Conservation (phyloP, 176 grass and related monocot species). For the Phoenix roebelenii region DNA sequence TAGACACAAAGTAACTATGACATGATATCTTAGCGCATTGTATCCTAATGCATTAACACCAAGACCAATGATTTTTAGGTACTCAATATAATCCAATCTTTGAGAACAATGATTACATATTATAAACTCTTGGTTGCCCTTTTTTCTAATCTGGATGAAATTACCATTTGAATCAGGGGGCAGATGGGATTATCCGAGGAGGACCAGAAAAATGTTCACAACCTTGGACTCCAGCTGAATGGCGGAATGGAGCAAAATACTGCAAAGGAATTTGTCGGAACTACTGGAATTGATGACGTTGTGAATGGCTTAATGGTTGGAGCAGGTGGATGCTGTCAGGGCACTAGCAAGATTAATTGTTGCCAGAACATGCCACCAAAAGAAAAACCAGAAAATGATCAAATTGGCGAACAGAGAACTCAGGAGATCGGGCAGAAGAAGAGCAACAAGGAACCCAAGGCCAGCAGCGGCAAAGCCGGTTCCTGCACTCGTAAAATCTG, state of each 20-base stretch:
- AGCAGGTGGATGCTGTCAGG: conserved; percentile 61
- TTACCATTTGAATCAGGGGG: conserved; percentile 34
- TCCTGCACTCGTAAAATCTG: conserved; percentile 33
- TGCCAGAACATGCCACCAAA: conserved; percentile 46
- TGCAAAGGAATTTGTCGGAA: conserved; percentile 29
- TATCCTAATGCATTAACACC: too few relatives aligned
- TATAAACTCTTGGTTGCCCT: too few relatives aligned
- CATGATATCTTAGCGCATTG: too few relatives aligned
- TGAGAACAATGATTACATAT: too few relatives aligned
- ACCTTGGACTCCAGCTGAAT: conserved; percentile 35
- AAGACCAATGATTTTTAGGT: too few relatives aligned
- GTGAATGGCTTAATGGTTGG: conserved; percentile 13
- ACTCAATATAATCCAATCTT: too few relatives aligned
- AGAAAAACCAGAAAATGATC: conserved; percentile 34
- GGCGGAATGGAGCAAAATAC: conserved; percentile 22
- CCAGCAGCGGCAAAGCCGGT: conserved; percentile 23
- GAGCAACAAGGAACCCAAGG: conserved; percentile 18
- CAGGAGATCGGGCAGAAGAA: conserved; percentile 26
- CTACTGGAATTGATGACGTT: conserved; percentile 12
- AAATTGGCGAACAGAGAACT: conserved; percentile 29
- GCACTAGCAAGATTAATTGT: conserved; percentile 41
- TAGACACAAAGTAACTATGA: too few relatives aligned
- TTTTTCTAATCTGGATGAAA: too few relatives aligned
- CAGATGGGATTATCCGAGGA: conserved; percentile 81
- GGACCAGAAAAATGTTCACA: conserved; percentile 71